Evolutionary conservation across 768 basidiomycete genomes (phyloP).

Genomic region (Gautieria morchelliformis): DNA sequence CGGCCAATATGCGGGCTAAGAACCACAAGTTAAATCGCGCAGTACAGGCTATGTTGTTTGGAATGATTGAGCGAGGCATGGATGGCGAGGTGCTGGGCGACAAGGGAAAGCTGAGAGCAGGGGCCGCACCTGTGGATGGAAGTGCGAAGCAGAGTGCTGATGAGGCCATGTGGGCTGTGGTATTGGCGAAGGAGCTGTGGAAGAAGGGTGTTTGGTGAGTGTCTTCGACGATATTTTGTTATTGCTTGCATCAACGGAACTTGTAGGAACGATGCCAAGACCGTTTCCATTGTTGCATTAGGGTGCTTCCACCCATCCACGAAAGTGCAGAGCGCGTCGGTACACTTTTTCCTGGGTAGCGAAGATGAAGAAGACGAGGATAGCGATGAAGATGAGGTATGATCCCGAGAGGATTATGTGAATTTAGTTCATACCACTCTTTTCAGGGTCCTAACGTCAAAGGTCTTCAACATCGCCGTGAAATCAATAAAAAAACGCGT

Average conservation of each 20-base stretch:
- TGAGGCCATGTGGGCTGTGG: conserved; percentile 97
- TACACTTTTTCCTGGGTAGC: conserved; percentile 94
- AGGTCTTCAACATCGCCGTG: conserved; percentile 74
- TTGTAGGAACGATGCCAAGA: conserved; percentile 76
- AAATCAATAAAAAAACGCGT: conserved; percentile 88
- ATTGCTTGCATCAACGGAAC: background rate
- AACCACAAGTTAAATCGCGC: conserved; percentile 95
- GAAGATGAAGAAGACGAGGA: conserved; percentile 69
- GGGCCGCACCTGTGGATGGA: conserved; percentile 26
- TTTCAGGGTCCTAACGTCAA: conserved; percentile 55
- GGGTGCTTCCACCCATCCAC: conserved; percentile 90
- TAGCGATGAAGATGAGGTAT: conserved; percentile 54
- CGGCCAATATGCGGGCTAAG: conserved; percentile 78
- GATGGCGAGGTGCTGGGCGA: conserved; percentile 70
- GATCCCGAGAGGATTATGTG: conserved; percentile 9
- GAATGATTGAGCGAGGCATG: conserved; percentile 93
- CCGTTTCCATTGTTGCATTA: conserved; percentile 83
- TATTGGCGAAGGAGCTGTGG: conserved; percentile 91
- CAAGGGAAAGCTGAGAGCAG: conserved; percentile 62
- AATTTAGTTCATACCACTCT: background rate
- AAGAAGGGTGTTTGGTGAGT: conserved; percentile 74
- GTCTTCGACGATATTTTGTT: background rate
- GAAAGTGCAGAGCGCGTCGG: conserved; percentile 89
- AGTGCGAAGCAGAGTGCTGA: conserved; percentile 38
- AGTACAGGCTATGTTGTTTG: conserved; percentile 91